Conservation (phyloP, 2,329 filamentous ascomycete genomes). For the Chaetomiaceae sp. region DNA sequence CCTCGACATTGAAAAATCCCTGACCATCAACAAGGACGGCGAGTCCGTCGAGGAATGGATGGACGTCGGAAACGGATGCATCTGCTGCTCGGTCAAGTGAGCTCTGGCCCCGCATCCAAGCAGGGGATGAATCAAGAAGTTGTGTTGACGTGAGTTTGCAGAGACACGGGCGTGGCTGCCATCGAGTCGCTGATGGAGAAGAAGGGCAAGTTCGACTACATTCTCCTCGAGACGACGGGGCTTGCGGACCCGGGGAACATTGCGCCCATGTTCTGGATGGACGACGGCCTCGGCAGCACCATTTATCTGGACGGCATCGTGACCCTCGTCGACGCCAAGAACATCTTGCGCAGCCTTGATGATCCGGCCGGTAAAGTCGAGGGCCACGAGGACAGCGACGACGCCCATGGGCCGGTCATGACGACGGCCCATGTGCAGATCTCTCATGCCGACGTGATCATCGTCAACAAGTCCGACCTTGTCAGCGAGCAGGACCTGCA, state of each 20-base stretch:
- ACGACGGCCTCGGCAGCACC: slow-evolving; percentile 88
- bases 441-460: slow-evolving; percentile 89
- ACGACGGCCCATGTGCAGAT: slow-evolving; percentile 96
- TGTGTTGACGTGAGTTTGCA: slow-evolving; percentile 31
- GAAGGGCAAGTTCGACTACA: slow-evolving; percentile 93
- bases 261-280: slow-evolving; percentile 94
- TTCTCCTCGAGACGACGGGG: slow-evolving; percentile 92
- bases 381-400: slow-evolving; percentile 47
- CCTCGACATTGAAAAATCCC: slow-evolving; percentile 89
- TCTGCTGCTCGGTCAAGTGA: slow-evolving; percentile 95
- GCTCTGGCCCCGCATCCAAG: too few species aligned
- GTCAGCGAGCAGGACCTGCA: slow-evolving; percentile 66
- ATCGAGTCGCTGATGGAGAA: slow-evolving; percentile 96
- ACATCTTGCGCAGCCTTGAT: slow-evolving; percentile 77
- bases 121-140: too few species aligned
- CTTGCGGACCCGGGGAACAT: slow-evolving; percentile 94
- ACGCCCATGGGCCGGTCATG: slow-evolving; percentile 59
- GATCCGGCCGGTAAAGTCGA: slow-evolving; percentile 56
- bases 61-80: slow-evolving; percentile 91
- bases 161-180: slow-evolving; percentile 86
- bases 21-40: slow-evolving; percentile 82
- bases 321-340: slow-evolving; percentile 91
- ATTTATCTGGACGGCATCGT: slow-evolving; percentile 98
- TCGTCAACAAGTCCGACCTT: slow-evolving; percentile 90
- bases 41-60: slow-evolving; percentile 90